These are phyloP conservation scores for Marchantia paleacea DNA, from an alignment of 225 moss, liverwort and hornwort genomes.

Conservation along the genomic window DNA sequence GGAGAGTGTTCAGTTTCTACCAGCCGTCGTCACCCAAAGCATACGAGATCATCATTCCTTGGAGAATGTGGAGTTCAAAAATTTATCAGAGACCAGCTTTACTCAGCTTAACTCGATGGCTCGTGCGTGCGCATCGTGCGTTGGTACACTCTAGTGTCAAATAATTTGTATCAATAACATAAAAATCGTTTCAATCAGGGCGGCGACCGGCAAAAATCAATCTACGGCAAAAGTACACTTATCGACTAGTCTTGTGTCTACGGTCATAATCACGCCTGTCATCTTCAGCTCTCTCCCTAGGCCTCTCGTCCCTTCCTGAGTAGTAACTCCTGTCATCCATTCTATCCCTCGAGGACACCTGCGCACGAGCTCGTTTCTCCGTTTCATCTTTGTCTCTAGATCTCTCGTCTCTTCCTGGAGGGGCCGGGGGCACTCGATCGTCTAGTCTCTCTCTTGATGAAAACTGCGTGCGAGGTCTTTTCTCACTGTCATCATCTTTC, in stretches of 20 bases:
- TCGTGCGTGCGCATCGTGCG: too few species aligned
- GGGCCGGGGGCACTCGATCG: background rate
- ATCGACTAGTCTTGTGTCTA: conserved; percentile 4
- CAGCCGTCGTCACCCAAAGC: too few species aligned
- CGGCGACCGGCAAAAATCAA: background rate
- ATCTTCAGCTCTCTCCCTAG: background rate
- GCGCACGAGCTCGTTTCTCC: background rate
- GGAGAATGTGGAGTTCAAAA: too few species aligned
- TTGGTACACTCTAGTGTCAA: background rate
- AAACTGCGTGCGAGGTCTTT: background rate
- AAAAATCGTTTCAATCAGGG: conserved; percentile 1
- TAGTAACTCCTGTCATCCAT: background rate
- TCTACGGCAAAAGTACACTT: background rate
- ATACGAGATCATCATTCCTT: too few species aligned
- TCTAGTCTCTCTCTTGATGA: background rate
- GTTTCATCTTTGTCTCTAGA: background rate
- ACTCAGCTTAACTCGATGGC: too few species aligned
- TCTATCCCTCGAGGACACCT: background rate
- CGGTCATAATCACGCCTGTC: conserved; percentile 4
- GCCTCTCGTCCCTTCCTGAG: background rate
- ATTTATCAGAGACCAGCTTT: too few species aligned
- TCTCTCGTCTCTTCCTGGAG: conserved; percentile 5
- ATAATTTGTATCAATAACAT: conserved; percentile 6
- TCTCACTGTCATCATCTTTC: conserved; percentile 7
- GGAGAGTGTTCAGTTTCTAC: too few species aligned